Base-by-base conservation (phyloP, 2,329 filamentous ascomycete species). In the Colletotrichum limetticola region DNA sequence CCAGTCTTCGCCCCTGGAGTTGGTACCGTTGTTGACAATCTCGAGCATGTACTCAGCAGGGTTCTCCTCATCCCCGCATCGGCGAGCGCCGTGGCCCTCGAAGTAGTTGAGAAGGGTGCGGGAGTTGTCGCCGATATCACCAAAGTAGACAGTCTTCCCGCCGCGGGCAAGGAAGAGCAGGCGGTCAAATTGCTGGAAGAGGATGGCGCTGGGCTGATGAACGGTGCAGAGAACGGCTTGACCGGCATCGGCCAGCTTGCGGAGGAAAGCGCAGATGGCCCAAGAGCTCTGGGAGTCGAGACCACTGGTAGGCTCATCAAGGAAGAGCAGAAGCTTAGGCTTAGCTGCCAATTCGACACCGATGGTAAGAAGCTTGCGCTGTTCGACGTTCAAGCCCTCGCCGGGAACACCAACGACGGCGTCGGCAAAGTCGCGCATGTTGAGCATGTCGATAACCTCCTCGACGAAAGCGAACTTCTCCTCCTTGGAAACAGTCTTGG, bases 41-140 rank as follows among this genome's bases (percentile, higher is more conserved):
- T 89, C 86, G 7, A 95, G 86, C 90, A 95, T 94, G 83, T 90
- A 95, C 81, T 95, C 93, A 1, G 93, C 93, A 0, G 93, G 93
- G 76, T 95, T 95, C 73, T 92, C 92, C 1, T 90, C 86, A 2
- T 86, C 80, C 9, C 84, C 86, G 71, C 92, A 93, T 58, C 83
- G 81, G 3, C 89, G 84, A 1, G 89, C 91, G 5, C 92, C 93
- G 68, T 93, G 89, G 12, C 81, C 77, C 78, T 92, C 89, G 71
- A 95, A 95, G 80, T 93, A 93, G 53, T 85, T 82, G 1, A 90
- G 85, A 62, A 93, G 80, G 0, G 83, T 89, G 3, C 82, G 82
- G 0, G 90, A 91, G 75, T 91, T 87, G 0, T 87, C 77, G 0
- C 92, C 92, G 53, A 93, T 90, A 2, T 92, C 85, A 8, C 91